Conservation (phyloP, 2,329 filamentous ascomycete species). For the Aspergillus sp. region DNA sequence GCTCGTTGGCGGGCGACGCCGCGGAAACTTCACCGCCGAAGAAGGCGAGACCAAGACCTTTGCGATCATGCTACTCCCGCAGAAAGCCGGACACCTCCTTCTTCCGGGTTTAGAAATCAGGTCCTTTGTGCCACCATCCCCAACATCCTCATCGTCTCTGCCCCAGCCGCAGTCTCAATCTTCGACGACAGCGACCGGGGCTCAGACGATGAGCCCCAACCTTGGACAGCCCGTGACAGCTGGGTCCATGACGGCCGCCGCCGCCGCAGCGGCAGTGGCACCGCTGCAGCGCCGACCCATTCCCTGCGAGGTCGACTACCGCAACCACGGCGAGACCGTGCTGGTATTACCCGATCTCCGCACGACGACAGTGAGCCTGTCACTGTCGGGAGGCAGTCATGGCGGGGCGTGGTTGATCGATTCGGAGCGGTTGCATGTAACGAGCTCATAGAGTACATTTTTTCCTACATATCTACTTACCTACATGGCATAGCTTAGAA, state of each 20-base stretch:
- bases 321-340: constrained; percentile 75
- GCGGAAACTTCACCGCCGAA: constrained; percentile 67
- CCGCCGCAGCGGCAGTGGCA: constrained; percentile 14
- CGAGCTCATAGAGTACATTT: background rate
- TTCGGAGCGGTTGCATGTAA: constrained; percentile 49
- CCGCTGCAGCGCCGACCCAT: constrained; percentile 39
- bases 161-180: constrained; percentile 22
- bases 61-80: constrained; percentile 74
- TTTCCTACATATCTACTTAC: background rate
- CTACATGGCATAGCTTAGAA: background rate
- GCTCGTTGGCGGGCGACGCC: constrained; percentile 80
- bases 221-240: constrained; percentile 11
- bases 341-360: constrained; percentile 70
- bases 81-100: constrained; percentile 74
- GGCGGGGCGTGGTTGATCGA: constrained; percentile 66
- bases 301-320: constrained; percentile 76
- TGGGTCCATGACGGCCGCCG: constrained; percentile 1
- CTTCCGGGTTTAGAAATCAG: constrained; percentile 79
- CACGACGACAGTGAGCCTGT: constrained; percentile 72
- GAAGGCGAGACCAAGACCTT: constrained; percentile 56
- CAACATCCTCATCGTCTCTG: constrained; percentile 17
- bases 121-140: constrained; percentile 52
- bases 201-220: background rate
- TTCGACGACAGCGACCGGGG: constrained; percentile 17
- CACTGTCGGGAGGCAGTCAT: constrained; percentile 60